Evolutionary conservation across 768 basidiomycete species (phyloP).

Genomic region (Clavaria fumosa): DNA sequence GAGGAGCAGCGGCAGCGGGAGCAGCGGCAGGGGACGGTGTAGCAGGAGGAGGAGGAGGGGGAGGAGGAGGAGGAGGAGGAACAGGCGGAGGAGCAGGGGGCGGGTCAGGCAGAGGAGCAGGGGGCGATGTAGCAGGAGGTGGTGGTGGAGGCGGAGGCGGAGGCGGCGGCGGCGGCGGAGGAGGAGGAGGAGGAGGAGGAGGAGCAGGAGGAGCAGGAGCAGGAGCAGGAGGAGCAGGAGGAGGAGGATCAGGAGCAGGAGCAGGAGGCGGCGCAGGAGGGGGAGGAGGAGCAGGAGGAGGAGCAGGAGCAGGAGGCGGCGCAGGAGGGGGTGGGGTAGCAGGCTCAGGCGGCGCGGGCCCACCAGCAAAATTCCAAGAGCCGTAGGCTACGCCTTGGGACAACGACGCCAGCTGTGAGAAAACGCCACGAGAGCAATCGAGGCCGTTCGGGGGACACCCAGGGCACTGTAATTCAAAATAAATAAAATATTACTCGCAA

Average conservation of each 20-base stretch:
- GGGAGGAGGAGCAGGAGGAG: neutral
- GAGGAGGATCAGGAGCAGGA: neutral
- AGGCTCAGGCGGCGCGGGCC: constrained; percentile 6
- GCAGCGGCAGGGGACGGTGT: too few species aligned
- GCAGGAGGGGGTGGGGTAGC: neutral
- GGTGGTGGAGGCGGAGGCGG: neutral
- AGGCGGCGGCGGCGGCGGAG: too few species aligned
- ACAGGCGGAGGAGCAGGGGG: too few species aligned
- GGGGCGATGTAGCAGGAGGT: neutral
- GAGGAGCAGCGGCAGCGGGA: too few species aligned
- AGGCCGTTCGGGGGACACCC: constrained; percentile 46
- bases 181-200: too few species aligned
- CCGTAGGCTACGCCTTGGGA: constrained; percentile 33
- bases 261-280: neutral
- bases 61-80: too few species aligned
- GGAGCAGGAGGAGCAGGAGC: too few species aligned
- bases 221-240: neutral
- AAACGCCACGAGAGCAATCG: constrained; percentile 44
- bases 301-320: neutral
- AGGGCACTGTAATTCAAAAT: constrained; percentile 32
- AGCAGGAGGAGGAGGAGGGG: too few species aligned
- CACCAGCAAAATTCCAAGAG: constrained; percentile 27
- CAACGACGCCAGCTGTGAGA: constrained; percentile 32
- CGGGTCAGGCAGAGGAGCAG: too few species aligned
- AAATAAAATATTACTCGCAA: constrained; percentile 5